Percentiles rank a stretch among this genome's conserved stretches.
Evolutionary conservation across 1,284 basidiomycete species (phyloP).

Genomic region (Fomitopsis betulina): DNA sequence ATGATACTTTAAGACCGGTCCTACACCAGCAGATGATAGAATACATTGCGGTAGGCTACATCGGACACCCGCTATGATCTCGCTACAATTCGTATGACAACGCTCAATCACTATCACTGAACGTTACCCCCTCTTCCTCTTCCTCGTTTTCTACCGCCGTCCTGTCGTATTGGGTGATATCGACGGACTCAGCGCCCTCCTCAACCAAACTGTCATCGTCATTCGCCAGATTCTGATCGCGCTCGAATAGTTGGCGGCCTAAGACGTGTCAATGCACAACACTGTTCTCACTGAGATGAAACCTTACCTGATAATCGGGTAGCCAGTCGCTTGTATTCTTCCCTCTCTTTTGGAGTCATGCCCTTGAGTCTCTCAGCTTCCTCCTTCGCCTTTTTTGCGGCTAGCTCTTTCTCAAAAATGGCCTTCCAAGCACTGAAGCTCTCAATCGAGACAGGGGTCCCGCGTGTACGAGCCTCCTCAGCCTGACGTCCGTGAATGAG

Average conservation of each 20-base stretch:
- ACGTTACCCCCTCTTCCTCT: constrained; percentile 56
- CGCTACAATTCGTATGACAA: not conserved
- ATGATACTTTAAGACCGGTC: constrained; percentile 16
- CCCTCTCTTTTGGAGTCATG: constrained; percentile 80
- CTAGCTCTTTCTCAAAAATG: constrained; percentile 71
- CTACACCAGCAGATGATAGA: not conserved
- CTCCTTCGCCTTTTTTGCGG: constrained; percentile 54
- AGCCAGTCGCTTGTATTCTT: constrained; percentile 73
- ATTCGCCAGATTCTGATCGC: constrained; percentile 63
- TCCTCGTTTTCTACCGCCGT: constrained; percentile 56
- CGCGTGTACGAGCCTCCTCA: constrained; percentile 84
- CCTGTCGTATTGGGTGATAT: constrained; percentile 83
- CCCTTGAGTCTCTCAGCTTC: constrained; percentile 83
- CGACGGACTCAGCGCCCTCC: constrained; percentile 82
- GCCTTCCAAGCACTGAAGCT: constrained; percentile 82
- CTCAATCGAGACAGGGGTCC: constrained; percentile 84
- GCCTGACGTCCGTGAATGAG: constrained; percentile 43
- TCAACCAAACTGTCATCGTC: constrained; percentile 74
- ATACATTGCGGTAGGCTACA: constrained; percentile 14
- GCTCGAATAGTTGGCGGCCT: constrained; percentile 90
- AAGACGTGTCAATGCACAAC: not conserved
- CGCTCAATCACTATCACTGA: constrained; percentile 79
- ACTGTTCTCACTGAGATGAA: too few species aligned
- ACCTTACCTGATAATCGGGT: constrained; percentile 67
- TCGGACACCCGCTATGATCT: constrained; percentile 9